Conservation (phyloP, 1,139 yeast species). For the Diutina catenulata region DNA sequence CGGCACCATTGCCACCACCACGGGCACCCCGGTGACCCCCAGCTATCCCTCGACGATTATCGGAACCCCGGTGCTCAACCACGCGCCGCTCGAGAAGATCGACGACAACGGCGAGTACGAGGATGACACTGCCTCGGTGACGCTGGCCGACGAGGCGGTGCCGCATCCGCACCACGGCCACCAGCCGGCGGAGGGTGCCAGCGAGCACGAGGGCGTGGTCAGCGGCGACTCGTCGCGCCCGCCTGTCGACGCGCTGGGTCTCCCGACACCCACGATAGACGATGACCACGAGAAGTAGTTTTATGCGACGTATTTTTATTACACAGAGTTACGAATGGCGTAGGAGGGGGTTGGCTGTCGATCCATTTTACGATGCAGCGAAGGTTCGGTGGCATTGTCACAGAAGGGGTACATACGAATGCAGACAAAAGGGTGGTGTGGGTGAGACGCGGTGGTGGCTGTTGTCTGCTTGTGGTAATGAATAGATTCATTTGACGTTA, state of each 20-base stretch:
- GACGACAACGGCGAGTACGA: not conserved
- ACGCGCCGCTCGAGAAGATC: slow-evolving; percentile 1
- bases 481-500: too few relatives aligned
- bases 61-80: slow-evolving; percentile 4
- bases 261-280: slow-evolving; percentile 3
- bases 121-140: not conserved
- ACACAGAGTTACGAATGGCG: too few relatives aligned
- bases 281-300: slow-evolving; percentile 4
- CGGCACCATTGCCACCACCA: not conserved
- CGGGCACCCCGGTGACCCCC: not conserved
- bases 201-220: not conserved
- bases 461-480: too few relatives aligned
- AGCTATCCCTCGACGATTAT: slow-evolving; percentile 1
- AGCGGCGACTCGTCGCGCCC: not conserved
- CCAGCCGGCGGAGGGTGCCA: not conserved
- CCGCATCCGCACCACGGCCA: slow-evolving; percentile 2
- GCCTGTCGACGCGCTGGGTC: slow-evolving; percentile 2
- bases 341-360: too few relatives aligned
- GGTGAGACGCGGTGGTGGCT: too few relatives aligned
- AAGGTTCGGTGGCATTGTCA: too few relatives aligned
- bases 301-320: too few relatives aligned
- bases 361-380: too few relatives aligned
- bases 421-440: too few relatives aligned
- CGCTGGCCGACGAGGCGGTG: slow-evolving; percentile 1
- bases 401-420: too few relatives aligned